Base-by-base conservation (phyloP, 495 filamentous ascomycete species). In the Talaromyces trachyspermus region DNA sequence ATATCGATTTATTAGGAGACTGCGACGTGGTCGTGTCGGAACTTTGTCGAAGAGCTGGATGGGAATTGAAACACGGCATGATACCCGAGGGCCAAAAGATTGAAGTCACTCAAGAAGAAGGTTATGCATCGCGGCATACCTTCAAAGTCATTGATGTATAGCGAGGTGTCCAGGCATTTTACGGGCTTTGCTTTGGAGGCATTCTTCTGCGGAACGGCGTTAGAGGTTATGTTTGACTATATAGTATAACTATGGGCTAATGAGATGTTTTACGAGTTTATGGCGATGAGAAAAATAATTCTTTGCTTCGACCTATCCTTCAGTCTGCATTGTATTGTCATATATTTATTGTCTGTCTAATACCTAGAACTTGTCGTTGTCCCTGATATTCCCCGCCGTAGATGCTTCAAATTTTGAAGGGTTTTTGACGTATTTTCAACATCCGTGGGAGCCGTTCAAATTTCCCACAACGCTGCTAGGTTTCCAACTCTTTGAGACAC, bases 1-100 rank as follows among this genome's bases (percentile, higher is more conserved):
- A 99, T 63, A 84, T 99, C 48, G 88, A 95, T 63, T 70, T 99
- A 33, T 73, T 96, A 36, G 92, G 92, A 20, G 88, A 95, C 54
- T 96, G 92, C 62, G 92, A 99, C 57, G 78, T 86, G 15, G 81
- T 97, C 25, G 88, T 97, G 2, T 80, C 82, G 0, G 94, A 97
- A 68, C 80, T 99, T 19, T 92, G 87, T 58, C 78, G 85, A 19
- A 75, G 87, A 11, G 84, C 82, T 2, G 86, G 86, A 2, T 99
- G 92, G 92, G 77, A 84, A n/a, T 62, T 97, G 33, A 54, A 78
- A n/a, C 90, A 97, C 57, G 77, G 86, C 39, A 95, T 95, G 90
- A 77, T 94, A 44, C 78, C 80, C n/a, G 61, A 72, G 3, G 69
- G 75, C 22, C 78, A 86, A 58, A 68, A 76, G n/a, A 67, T 87